Conservation (phyloP, 1,284 basidiomycete species). For the Malassezia equina region DNA sequence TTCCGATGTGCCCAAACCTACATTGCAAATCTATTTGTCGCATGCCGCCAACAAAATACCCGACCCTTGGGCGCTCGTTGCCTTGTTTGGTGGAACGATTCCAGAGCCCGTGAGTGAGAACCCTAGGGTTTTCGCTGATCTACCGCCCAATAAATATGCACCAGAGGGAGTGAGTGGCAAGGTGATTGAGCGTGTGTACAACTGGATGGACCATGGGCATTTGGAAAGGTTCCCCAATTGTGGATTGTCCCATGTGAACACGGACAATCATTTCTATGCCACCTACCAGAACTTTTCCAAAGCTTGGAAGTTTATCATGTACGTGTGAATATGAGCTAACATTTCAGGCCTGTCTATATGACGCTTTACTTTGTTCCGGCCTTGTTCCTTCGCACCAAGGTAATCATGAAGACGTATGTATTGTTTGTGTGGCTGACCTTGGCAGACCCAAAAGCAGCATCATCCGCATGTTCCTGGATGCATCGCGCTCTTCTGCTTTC, state of each 20-base stretch:
- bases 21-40: background rate
- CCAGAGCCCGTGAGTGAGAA: conserved; percentile 31
- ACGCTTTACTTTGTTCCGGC: conserved; percentile 78
- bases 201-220: conserved; percentile 32
- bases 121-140: conserved; percentile 27
- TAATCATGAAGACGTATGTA: conserved; percentile 28
- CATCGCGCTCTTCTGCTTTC: conserved; percentile 76
- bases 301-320: conserved; percentile 50
- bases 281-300: conserved; percentile 65
- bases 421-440: background rate
- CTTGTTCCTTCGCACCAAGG: conserved; percentile 40
- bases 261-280: conserved; percentile 61
- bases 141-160: conserved; percentile 25
- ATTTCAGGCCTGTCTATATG: conserved; percentile 57
- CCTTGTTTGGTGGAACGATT: conserved; percentile 32
- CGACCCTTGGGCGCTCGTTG: conserved; percentile 11
- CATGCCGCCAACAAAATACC: background rate
- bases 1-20: conserved; percentile 19
- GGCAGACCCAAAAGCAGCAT: conserved; percentile 21
- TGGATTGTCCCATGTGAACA: conserved; percentile 64
- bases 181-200: conserved; percentile 28
- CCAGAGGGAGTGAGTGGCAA: conserved; percentile 34
- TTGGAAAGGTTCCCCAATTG: conserved; percentile 26
- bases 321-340: background rate
- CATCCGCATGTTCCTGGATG: conserved; percentile 59